These are phyloP conservation scores for Taxillus chinensis DNA, from an alignment of 164 flowering plant species.

Conservation along the genomic window DNA sequence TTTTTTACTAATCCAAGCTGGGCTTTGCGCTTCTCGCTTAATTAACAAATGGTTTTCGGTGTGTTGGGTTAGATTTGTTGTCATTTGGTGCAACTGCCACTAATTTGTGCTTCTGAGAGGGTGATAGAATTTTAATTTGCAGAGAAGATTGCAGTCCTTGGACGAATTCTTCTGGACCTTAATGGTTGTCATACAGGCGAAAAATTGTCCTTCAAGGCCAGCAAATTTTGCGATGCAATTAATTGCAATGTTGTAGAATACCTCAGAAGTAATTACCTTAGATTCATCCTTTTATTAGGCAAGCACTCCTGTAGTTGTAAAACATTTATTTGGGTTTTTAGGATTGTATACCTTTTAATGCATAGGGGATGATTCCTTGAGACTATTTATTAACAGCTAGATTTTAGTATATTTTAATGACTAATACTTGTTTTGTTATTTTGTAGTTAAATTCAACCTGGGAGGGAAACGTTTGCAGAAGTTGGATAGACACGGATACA, in stretches of 20 bases:
- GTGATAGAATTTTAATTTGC: constrained; percentile 21
- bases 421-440: not conserved
- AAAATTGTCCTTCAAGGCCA: constrained; percentile 31
- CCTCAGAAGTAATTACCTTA: constrained; percentile 19
- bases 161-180: constrained; percentile 19
- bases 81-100: constrained; percentile 21
- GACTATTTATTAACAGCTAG: no score
- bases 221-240: constrained; percentile 18
- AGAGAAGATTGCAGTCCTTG: constrained; percentile 22
- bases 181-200: constrained; percentile 36
- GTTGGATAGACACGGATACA: constrained; percentile 15
- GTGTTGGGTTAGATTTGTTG: constrained; percentile 14
- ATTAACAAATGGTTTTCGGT: constrained; percentile 18
- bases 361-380: no score
- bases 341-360: no score
- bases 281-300: constrained; percentile 24
- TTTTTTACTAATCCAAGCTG: not conserved
- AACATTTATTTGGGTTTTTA: no score
- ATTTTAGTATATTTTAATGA: not conserved
- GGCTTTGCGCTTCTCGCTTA: not conserved
- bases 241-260: constrained; percentile 18
- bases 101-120: constrained; percentile 18
- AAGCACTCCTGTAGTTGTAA: constrained; percentile 1
- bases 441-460: constrained; percentile 29
- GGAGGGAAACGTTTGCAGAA: constrained; percentile 39